Percentiles rank a stretch among this genome's conserved stretches.
These are phyloP conservation scores for Hanseniaspora hatyaiensis DNA, from an alignment of 805 yeast species.

Conservation along the genomic window DNA sequence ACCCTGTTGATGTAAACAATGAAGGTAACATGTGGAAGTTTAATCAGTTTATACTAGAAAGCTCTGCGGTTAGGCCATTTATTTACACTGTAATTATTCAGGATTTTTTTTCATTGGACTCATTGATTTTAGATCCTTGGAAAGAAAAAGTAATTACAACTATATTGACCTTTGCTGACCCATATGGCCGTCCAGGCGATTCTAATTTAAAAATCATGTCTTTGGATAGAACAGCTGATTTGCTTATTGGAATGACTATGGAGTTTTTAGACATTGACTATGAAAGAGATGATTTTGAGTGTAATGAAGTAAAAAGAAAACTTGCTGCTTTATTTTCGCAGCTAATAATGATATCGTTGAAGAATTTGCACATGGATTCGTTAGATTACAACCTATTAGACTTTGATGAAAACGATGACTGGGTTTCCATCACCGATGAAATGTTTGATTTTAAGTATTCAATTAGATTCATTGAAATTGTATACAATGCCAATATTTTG, in stretches of 20 bases:
- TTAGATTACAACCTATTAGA: slow-evolving; percentile 24
- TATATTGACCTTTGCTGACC: slow-evolving; percentile 41
- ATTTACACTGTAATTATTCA: not conserved
- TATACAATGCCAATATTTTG: slow-evolving; percentile 37
- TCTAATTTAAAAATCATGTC: slow-evolving; percentile 36
- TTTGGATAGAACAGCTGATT: slow-evolving; percentile 42
- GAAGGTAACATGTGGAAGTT: slow-evolving; percentile 4
- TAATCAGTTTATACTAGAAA: slow-evolving; percentile 5
- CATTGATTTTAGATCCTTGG: slow-evolving; percentile 18
- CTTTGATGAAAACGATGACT: slow-evolving; percentile 30
- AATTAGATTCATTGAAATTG: slow-evolving; percentile 34
- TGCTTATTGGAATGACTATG: slow-evolving; percentile 36
- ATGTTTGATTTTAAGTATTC: slow-evolving; percentile 30
- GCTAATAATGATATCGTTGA: slow-evolving; percentile 4
- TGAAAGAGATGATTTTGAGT: not conserved
- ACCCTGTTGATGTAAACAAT: not conserved
- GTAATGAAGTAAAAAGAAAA: not conserved
- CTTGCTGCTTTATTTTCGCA: slow-evolving; percentile 3
- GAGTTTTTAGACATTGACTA: not conserved
- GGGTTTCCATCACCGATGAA: slow-evolving; percentile 20
- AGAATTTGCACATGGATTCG: slow-evolving; percentile 2
- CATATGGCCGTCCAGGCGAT: slow-evolving; percentile 56
- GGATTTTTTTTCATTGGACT: not conserved
- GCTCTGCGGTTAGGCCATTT: not conserved
- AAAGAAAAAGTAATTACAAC: slow-evolving; percentile 20